Conservation (phyloP, 2,329 filamentous ascomycete genomes). For the Massarina eburnea region DNA sequence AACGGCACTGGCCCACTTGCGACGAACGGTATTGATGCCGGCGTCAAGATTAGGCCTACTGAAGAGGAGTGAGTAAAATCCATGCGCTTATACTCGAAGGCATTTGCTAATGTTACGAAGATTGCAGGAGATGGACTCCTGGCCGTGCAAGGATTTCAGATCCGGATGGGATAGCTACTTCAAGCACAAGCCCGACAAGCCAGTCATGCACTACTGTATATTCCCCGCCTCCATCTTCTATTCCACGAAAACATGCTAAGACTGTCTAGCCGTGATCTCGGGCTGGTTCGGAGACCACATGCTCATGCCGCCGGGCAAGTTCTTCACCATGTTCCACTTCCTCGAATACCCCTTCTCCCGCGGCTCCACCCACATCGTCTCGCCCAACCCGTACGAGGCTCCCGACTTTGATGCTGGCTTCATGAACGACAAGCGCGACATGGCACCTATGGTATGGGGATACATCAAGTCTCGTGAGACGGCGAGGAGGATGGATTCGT, state of each 20-base stretch:
- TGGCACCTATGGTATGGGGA: constrained; percentile 78
- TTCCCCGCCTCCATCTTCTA: background rate
- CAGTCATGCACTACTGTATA: constrained; percentile 76
- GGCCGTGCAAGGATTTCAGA: constrained; percentile 74
- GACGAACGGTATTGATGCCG: constrained; percentile 79
- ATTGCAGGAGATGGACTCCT: constrained; percentile 67
- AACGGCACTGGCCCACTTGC: constrained; percentile 77
- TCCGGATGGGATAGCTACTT: constrained; percentile 81
- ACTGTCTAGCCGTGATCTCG: constrained; percentile 60
- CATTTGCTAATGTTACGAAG: too few relatives aligned
- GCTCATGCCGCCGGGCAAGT: constrained; percentile 71
- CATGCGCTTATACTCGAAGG: too few relatives aligned
- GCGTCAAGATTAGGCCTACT: constrained; percentile 75
- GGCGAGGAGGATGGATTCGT: constrained; percentile 74
- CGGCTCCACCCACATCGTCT: constrained; percentile 69
- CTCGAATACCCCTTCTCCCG: constrained; percentile 76
- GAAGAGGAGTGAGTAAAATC: too few relatives aligned
- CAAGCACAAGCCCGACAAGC: constrained; percentile 82
- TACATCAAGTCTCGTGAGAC: constrained; percentile 84
- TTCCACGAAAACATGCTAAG: background rate
- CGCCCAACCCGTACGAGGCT: constrained; percentile 70
- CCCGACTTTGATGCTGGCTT: constrained; percentile 81
- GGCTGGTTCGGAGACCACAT: constrained; percentile 53
- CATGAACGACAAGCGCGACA: constrained; percentile 83
- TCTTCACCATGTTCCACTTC: constrained; percentile 85